Percentiles rank a stretch among this genome's conserved stretches.
Evolutionary conservation across 208 protist genomes (phyloP).

Genomic region (Trypanosoma vivax): DNA sequence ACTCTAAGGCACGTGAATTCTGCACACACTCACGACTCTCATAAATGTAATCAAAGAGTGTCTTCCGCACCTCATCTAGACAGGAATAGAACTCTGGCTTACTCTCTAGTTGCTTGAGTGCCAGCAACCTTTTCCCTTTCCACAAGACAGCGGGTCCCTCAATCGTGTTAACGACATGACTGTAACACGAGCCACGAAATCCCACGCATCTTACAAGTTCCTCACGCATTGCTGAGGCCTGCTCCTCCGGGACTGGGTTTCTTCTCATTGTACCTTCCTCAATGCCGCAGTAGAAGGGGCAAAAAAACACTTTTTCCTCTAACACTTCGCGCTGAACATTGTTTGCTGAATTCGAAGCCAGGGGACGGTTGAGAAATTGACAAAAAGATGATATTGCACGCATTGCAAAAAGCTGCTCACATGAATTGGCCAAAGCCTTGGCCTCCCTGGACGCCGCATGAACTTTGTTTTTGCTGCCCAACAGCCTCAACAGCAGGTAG

Average conservation of each 20-base stretch:
- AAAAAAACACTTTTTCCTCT: no score
- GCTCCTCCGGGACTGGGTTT: conserved; percentile 5
- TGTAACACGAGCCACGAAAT: conserved; percentile 13
- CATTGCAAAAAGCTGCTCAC: conserved; percentile 23
- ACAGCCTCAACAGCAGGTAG: conserved; percentile 9
- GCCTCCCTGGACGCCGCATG: background rate
- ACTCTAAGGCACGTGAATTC: conserved; percentile 4
- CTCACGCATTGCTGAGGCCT: no score
- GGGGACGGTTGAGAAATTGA: background rate
- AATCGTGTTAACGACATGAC: conserved; percentile 1
- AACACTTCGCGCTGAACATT: no score
- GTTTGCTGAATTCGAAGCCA: background rate
- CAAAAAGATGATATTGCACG: conserved; percentile 10
- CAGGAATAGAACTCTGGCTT: background rate
- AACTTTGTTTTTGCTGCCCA: conserved; percentile 6
- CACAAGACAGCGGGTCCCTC: conserved; percentile 9
- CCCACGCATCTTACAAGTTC: conserved; percentile 6
- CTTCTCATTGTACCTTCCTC: no score
- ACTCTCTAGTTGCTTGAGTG: background rate
- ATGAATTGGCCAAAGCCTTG: background rate
- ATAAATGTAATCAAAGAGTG: conserved; percentile 10
- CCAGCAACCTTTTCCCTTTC: conserved; percentile 1
- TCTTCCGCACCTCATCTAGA: conserved; percentile 10
- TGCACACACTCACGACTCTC: background rate
- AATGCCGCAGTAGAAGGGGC: no score